These are phyloP conservation scores for Pyrus hybrid DNA, from an alignment of 331 rosid species.

Conservation along the genomic window DNA sequence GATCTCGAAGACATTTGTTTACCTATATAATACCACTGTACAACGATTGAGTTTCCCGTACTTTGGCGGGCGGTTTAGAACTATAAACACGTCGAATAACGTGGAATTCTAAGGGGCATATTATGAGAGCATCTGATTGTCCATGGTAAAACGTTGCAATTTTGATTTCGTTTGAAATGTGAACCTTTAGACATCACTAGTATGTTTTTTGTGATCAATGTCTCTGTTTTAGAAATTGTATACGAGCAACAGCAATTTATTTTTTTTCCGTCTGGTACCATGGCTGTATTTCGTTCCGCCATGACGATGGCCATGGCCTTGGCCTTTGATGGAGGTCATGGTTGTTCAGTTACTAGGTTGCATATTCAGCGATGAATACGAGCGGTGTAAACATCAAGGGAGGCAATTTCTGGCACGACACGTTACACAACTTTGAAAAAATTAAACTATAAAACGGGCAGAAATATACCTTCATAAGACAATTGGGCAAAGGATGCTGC, in stretches of 20 bases:
- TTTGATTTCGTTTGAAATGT: not conserved
- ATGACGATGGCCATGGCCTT: not conserved
- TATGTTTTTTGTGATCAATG: not conserved
- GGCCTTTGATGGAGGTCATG: too few relatives aligned
- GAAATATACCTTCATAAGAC: not conserved
- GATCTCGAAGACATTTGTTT: constrained; percentile 6
- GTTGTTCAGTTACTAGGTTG: too few relatives aligned
- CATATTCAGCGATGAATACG: too few relatives aligned
- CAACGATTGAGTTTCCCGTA: not conserved
- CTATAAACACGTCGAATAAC: not conserved
- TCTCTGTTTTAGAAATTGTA: not conserved
- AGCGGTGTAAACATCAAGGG: too few relatives aligned
- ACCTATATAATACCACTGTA: not conserved
- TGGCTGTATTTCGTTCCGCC: not conserved
- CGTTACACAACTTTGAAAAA: not conserved
- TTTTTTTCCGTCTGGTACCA: not conserved
- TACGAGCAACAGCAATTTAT: not conserved
- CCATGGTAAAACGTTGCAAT: not conserved
- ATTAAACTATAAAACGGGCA: not conserved
- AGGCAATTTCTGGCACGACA: not conserved
- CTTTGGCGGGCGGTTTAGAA: not conserved
- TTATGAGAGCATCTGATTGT: not conserved
- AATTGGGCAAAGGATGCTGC: too few relatives aligned
- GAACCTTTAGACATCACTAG: not conserved
- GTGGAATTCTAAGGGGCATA: constrained; percentile 4